Conservation (phyloP, 192 early-diverging fungal species). For the Backusella circina region DNA sequence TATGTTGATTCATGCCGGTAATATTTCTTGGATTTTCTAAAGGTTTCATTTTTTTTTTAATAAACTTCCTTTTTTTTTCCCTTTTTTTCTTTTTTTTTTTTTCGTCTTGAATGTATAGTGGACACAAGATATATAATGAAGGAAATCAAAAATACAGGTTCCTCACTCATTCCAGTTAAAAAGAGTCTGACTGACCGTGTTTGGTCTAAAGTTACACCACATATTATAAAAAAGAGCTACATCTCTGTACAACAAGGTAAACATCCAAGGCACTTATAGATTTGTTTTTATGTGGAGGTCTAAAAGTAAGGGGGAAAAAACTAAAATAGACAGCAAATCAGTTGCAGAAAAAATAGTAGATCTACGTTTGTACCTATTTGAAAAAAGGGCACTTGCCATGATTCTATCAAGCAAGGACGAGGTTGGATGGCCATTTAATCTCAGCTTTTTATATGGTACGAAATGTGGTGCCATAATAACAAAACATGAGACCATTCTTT, state of each 20-base stretch:
- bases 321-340: background rate
- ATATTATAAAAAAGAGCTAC: background rate
- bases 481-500: background rate
- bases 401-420: background rate
- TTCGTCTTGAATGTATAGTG: too few species aligned
- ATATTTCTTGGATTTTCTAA: background rate
- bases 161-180: background rate
- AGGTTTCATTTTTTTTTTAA: background rate
- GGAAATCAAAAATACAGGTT: background rate
- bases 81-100: background rate
- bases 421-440: background rate
- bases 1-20: background rate
- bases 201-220: background rate
- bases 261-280: background rate
- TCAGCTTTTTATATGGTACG: background rate
- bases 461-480: background rate
- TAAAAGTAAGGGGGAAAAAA: background rate
- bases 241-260: background rate
- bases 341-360: background rate
- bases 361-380: background rate
- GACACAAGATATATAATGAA: too few species aligned
- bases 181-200: background rate
- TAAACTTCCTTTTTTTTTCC: background rate
- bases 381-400: background rate
- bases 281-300: background rate